These are phyloP conservation scores for Lipomyces kockii DNA, from an alignment of 805 yeast genomes.

Conservation along the genomic window DNA sequence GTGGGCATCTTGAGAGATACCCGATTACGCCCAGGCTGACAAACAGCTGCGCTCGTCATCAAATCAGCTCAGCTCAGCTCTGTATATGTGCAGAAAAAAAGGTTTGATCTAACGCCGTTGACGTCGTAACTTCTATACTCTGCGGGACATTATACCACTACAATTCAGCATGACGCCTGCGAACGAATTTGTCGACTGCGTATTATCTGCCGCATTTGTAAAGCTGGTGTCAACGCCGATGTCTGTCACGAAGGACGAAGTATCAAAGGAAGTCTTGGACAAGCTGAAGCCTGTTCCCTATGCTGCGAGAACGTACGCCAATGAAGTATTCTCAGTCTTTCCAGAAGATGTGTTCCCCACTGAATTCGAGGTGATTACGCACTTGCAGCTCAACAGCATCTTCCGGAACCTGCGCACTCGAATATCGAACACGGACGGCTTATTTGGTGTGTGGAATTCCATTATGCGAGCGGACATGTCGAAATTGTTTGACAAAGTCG, in stretches of 20 bases:
- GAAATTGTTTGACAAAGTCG: constrained; percentile 10
- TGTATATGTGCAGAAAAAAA: no score
- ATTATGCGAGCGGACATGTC: constrained; percentile 1
- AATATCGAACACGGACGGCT: constrained; percentile 12
- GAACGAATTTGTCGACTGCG: neutral
- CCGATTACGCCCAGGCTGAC: no score
- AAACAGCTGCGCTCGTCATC: no score
- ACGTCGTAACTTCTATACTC: neutral
- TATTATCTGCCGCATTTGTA: neutral
- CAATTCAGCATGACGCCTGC: constrained; percentile 1
- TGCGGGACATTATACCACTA: neutral
- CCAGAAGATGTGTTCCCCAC: constrained; percentile 18
- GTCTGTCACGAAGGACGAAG: neutral
- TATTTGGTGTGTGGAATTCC: constrained; percentile 7
- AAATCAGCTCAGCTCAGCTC: no score
- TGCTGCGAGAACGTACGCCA: constrained; percentile 13
- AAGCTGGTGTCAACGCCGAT: constrained; percentile 6
- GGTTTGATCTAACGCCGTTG: no score
- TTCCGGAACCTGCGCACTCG: constrained; percentile 4
- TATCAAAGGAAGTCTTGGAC: neutral
- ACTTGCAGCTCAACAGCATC: constrained; percentile 12
- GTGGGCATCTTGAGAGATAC: no score
- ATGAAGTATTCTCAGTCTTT: constrained; percentile 9
- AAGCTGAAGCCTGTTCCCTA: constrained; percentile 14
- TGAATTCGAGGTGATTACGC: constrained; percentile 18